Percentiles rank a stretch among this genome's conserved stretches.
Evolutionary conservation across 1,284 basidiomycete species (phyloP).

Genomic region (Ceratobasidium sp.): DNA sequence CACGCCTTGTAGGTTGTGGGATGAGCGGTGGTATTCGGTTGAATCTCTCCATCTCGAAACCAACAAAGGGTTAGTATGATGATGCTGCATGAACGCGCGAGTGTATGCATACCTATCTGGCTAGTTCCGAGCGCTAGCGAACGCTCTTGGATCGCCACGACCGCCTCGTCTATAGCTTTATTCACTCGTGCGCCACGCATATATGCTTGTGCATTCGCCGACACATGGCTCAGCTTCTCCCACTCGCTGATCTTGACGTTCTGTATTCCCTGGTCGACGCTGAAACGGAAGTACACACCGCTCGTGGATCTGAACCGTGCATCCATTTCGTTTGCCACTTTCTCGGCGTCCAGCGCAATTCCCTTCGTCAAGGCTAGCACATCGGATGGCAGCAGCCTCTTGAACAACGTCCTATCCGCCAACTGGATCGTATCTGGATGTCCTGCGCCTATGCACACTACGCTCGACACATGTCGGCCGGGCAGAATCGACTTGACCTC

Average conservation of each 20-base stretch:
- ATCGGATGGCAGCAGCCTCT: background rate
- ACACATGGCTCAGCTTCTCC: background rate
- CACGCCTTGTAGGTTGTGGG: background rate
- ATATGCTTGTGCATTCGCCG: background rate
- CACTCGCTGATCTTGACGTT: background rate
- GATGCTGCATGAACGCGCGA: background rate
- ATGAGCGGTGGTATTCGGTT: background rate
- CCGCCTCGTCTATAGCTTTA: background rate
- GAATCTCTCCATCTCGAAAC: background rate
- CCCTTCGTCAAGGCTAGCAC: background rate
- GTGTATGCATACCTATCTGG: background rate
- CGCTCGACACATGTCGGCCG: background rate
- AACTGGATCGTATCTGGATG: background rate
- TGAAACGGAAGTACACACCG: background rate
- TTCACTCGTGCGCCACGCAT: background rate
- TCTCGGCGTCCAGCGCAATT: slow-evolving; percentile 18
- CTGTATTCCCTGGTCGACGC: slow-evolving; percentile 8
- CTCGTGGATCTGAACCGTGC: background rate
- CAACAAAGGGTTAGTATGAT: no score
- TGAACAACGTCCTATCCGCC: background rate
- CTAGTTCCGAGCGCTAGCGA: background rate
- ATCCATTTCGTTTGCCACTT: slow-evolving; percentile 3
- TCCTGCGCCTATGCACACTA: background rate
- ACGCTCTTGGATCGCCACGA: background rate
- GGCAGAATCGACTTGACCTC: background rate